phyloP scores from a whole-genome alignment of 352 stramenopile species.

The Phytophthora ramorum region DNA sequence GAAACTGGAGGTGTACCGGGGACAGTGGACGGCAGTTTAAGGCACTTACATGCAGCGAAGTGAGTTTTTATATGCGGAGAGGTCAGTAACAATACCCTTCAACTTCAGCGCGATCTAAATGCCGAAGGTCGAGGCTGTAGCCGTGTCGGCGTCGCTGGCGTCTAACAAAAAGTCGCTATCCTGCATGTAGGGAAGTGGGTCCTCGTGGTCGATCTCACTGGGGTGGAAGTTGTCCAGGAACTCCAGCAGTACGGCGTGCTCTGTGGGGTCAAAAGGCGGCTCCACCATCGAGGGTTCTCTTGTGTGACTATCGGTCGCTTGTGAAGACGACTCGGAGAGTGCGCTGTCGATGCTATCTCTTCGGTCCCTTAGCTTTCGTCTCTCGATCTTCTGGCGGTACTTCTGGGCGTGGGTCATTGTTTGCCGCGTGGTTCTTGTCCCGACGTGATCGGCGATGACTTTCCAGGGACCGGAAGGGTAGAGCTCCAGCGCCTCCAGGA shows the following conservation, averaged over 20 bases:
- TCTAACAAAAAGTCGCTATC: constrained; percentile 11
- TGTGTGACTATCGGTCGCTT: not conserved
- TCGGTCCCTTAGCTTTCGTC: constrained; percentile 9
- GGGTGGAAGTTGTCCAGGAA: constrained; percentile 35
- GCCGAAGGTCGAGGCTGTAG: not conserved
- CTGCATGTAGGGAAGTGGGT: constrained; percentile 20
- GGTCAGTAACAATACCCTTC: too few relatives aligned
- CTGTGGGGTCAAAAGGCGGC: constrained; percentile 9
- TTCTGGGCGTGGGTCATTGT: constrained; percentile 52
- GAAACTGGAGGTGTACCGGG: too few relatives aligned
- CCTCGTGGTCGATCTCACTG: constrained; percentile 27
- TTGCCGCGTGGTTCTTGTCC: constrained; percentile 34
- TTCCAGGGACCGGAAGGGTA: constrained; percentile 41
- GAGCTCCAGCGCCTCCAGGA: constrained; percentile 42
- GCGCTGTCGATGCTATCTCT: constrained; percentile 13
- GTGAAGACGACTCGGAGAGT: constrained; percentile 8
- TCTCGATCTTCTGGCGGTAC: constrained; percentile 44
- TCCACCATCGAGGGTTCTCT: constrained; percentile 15
- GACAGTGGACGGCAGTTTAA: not conserved
- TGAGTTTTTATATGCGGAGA: too few relatives aligned
- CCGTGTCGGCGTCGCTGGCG: not conserved
- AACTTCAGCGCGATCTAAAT: constrained; percentile 10
- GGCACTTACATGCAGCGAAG: too few relatives aligned
- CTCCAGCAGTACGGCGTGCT: constrained; percentile 26
- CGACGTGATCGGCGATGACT: constrained; percentile 37